Conservation (phyloP, 305 asterid species). For the Withania somnifera region DNA sequence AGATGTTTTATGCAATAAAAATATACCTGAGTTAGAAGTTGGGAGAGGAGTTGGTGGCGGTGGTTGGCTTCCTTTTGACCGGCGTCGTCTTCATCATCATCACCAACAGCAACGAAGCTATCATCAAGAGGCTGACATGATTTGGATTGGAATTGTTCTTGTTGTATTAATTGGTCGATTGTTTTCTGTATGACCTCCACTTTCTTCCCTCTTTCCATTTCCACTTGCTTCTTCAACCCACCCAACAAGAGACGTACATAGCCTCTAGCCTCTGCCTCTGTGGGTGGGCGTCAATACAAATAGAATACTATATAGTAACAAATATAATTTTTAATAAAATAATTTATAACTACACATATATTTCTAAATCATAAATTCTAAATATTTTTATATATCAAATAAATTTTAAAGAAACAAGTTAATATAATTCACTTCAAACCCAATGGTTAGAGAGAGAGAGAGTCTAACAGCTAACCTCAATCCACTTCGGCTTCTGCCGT, state of each 20-base stretch:
- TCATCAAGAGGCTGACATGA: slow-evolving; percentile 7
- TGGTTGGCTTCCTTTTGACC: not conserved
- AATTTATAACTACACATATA: too few relatives aligned
- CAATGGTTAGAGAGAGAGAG: not conserved
- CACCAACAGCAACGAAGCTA: not conserved
- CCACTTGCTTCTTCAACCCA: not conserved
- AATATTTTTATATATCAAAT: too few relatives aligned
- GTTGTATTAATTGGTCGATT: slow-evolving; percentile 21
- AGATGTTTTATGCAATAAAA: too few relatives aligned
- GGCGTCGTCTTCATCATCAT: not conserved
- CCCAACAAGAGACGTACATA: not conserved
- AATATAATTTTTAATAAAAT: too few relatives aligned
- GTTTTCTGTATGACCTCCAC: slow-evolving; percentile 24
- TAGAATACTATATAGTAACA: not conserved
- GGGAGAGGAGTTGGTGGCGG: slow-evolving; percentile 21
- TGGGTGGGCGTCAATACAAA: not conserved
- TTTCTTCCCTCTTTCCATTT: slow-evolving; percentile 24
- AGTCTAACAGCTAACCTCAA: not conserved
- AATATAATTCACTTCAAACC: not conserved
- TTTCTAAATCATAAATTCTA: too few relatives aligned
- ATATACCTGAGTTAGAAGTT: slow-evolving; percentile 31
- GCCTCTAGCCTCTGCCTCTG: not conserved
- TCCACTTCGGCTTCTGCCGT: not conserved
- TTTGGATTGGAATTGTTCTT: not conserved
- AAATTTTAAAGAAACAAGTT: too few relatives aligned